phyloP scores from a whole-genome alignment of 768 basidiomycete species.

The Leccinum obscurum region DNA sequence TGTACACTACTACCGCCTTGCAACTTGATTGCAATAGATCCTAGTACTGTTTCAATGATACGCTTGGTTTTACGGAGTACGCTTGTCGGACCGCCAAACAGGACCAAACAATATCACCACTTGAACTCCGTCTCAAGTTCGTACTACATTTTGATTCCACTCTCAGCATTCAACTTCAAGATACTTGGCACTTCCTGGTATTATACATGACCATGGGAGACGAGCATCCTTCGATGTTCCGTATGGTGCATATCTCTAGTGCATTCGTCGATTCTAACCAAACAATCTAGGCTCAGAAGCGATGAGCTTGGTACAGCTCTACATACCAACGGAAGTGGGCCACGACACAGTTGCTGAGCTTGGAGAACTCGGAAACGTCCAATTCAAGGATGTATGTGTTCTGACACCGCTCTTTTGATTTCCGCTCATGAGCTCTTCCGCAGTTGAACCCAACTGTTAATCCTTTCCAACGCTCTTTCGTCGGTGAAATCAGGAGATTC shows the following conservation, averaged over 20 bases:
- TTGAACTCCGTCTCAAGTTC: not conserved
- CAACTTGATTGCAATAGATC: not conserved
- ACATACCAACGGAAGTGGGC: constrained; percentile 95
- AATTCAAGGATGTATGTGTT: constrained; percentile 91
- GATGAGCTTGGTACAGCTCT: constrained; percentile 98
- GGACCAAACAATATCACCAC: constrained; percentile 15
- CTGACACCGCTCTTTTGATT: not conserved
- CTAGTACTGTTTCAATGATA: no score
- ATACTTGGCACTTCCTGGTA: constrained; percentile 1
- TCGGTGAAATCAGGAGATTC: constrained; percentile 90
- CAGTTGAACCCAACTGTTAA: constrained; percentile 94
- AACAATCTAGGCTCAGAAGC: constrained; percentile 78
- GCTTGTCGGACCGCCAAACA: constrained; percentile 20
- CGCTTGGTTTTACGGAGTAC: not conserved
- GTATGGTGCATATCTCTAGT: constrained; percentile 39
- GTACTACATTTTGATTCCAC: not conserved
- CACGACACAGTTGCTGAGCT: constrained; percentile 96
- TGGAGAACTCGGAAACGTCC: constrained; percentile 92
- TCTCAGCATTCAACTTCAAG: not conserved
- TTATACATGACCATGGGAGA: constrained; percentile 53
- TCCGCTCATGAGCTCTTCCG: constrained; percentile 7
- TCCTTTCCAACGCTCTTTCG: constrained; percentile 97
- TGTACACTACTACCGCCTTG: not conserved
- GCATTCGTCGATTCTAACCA: constrained; percentile 6
- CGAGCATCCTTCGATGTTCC: constrained; percentile 83